Conservation (phyloP, 768 basidiomycete genomes). For the Hypholoma fasciculare region DNA sequence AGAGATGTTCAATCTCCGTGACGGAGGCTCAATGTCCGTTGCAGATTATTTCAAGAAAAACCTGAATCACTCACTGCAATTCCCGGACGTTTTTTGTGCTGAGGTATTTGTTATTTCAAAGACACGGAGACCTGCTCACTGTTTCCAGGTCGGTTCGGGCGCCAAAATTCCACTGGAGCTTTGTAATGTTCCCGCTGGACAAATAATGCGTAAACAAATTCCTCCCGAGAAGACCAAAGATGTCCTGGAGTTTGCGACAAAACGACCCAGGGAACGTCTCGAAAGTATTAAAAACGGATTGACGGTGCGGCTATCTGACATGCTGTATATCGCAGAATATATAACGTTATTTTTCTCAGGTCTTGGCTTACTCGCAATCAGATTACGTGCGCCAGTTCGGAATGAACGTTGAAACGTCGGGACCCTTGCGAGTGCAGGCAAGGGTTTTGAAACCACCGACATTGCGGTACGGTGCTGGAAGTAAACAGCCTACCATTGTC, state of each 20-base stretch:
- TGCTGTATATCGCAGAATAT: neutral
- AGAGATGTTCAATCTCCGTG: constrained; percentile 55
- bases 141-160: constrained; percentile 56
- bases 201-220: constrained; percentile 74
- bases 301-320: constrained; percentile 32
- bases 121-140: neutral
- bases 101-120: constrained; percentile 43
- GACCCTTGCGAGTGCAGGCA: constrained; percentile 59
- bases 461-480: constrained; percentile 62
- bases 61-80: constrained; percentile 53
- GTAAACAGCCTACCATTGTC: constrained; percentile 59
- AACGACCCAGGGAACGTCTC: constrained; percentile 61
- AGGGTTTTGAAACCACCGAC: constrained; percentile 65
- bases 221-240: constrained; percentile 69
- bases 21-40: constrained; percentile 56
- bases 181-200: constrained; percentile 63
- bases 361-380: constrained; percentile 69
- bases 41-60: constrained; percentile 58
- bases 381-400: constrained; percentile 77
- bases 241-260: constrained; percentile 71
- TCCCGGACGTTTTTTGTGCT: constrained; percentile 64
- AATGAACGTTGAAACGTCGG: constrained; percentile 55
- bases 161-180: constrained; percentile 70
- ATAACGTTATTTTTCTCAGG: constrained; percentile 29
- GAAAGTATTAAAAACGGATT: constrained; percentile 57